These are phyloP conservation scores for Phytophthora ramorum DNA, from an alignment of 352 stramenopile genomes.

Conservation along the genomic window DNA sequence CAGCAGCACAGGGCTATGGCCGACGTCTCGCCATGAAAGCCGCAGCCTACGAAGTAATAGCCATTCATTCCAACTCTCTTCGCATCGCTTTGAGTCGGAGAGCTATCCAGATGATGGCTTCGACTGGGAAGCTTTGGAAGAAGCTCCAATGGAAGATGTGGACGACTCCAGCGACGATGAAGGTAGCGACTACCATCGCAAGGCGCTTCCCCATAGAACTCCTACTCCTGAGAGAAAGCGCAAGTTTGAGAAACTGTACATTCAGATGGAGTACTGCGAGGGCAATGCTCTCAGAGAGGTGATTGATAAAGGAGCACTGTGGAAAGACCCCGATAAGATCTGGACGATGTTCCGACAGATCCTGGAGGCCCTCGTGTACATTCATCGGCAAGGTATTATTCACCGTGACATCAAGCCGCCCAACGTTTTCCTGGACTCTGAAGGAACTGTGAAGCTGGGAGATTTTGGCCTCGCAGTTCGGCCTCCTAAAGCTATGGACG, in stretches of 20 bases:
- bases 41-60: conserved; percentile 59
- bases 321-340: conserved; percentile 88
- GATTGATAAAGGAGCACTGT: conserved; percentile 92
- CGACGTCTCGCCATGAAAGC: conserved; percentile 67
- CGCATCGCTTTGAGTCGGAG: conserved; percentile 42
- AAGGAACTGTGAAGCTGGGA: conserved; percentile 93
- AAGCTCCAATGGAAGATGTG: conserved; percentile 49
- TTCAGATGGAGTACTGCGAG: conserved; percentile 97
- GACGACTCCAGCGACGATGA: conserved; percentile 48
- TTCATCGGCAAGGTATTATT: conserved; percentile 94
- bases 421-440: conserved; percentile 95
- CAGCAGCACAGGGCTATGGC: conserved; percentile 68
- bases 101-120: conserved; percentile 64
- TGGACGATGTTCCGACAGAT: conserved; percentile 96
- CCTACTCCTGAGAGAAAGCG: conserved; percentile 41
- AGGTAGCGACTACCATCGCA: conserved; percentile 16
- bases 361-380: conserved; percentile 95
- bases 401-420: conserved; percentile 93
- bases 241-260: conserved; percentile 86
- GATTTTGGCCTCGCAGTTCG: conserved; percentile 96
- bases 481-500: conserved; percentile 62
- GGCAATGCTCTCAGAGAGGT: conserved; percentile 93
- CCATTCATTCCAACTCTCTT: conserved; percentile 43
- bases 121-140: conserved; percentile 74
- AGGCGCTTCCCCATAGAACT: conserved; percentile 25